Percentiles rank a stretch among this genome's conserved stretches.
phyloP scores from a whole-genome alignment of 352 stramenopile genomes.

The Pythium chondricola region DNA sequence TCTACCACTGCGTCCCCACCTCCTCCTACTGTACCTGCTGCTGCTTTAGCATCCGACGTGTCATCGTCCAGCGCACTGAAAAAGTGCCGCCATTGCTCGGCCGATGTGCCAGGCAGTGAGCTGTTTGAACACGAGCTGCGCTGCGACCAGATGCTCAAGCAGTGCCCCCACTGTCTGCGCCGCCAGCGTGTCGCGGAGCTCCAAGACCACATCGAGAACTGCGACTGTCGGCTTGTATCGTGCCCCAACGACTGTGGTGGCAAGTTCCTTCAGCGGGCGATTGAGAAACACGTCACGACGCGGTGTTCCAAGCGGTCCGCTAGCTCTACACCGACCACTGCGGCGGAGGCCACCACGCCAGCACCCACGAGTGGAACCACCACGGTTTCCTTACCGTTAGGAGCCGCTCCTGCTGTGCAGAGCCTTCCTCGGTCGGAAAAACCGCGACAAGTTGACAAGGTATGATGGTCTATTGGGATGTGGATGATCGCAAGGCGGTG shows the following conservation, averaged over 20 bases:
- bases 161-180: constrained; percentile 75
- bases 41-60: background rate
- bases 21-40: background rate
- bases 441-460: constrained; percentile 4
- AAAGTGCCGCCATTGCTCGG: constrained; percentile 61
- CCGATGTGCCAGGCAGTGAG: constrained; percentile 35
- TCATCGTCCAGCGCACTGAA: constrained; percentile 19
- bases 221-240: constrained; percentile 67
- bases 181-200: constrained; percentile 74
- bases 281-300: constrained; percentile 68
- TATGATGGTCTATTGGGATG: background rate
- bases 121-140: constrained; percentile 64
- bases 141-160: constrained; percentile 80
- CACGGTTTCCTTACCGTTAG: background rate
- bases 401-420: too few relatives aligned
- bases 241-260: constrained; percentile 74
- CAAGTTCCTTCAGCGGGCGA: constrained; percentile 73
- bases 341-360: background rate
- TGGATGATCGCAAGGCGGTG: too few relatives aligned
- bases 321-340: background rate
- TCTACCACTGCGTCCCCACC: background rate
- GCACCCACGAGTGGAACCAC: background rate
- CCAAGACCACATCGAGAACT: constrained; percentile 78
- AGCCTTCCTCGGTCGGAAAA: too few relatives aligned
- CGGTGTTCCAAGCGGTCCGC: constrained; percentile 36